Conservation (phyloP, 2,329 filamentous ascomycete genomes). For the Knufia fluminis region DNA sequence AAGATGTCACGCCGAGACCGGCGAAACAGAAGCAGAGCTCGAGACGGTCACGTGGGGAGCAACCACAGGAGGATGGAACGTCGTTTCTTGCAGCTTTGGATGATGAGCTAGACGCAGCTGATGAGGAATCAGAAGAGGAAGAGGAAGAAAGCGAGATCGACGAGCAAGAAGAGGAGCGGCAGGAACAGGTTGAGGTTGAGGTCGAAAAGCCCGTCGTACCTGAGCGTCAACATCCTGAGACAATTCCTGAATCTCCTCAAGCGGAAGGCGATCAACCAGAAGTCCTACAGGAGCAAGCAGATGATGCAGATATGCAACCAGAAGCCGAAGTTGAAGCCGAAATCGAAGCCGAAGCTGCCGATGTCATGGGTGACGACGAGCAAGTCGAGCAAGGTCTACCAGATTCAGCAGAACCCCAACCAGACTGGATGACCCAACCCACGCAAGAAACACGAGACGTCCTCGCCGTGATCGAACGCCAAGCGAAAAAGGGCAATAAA, state of each 20-base stretch:
- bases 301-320: slow-evolving; percentile 3
- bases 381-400: not conserved
- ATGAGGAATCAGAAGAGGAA: not conserved
- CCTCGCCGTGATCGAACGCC: slow-evolving; percentile 9
- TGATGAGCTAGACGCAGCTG: not conserved
- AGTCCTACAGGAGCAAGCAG: not conserved
- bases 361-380: not conserved
- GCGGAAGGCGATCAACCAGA: not conserved
- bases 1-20: not conserved
- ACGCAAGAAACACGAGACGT: slow-evolving; percentile 13
- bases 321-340: not conserved
- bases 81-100: not conserved
- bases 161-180: not conserved
- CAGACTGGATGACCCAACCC: slow-evolving; percentile 8
- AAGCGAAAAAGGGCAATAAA: slow-evolving; percentile 14
- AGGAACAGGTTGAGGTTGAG: slow-evolving; percentile 31
- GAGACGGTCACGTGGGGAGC: not conserved
- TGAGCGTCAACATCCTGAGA: not conserved
- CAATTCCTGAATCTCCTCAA: slow-evolving; percentile 5
- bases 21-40: not conserved
- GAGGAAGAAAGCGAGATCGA: not conserved
- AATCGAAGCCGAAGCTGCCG: not conserved
- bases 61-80: not conserved
- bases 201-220: slow-evolving; percentile 30
- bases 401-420: not conserved